Evolutionary conservation across 176 grass and related monocot species (phyloP).

Genomic region (Triticum urartu): DNA sequence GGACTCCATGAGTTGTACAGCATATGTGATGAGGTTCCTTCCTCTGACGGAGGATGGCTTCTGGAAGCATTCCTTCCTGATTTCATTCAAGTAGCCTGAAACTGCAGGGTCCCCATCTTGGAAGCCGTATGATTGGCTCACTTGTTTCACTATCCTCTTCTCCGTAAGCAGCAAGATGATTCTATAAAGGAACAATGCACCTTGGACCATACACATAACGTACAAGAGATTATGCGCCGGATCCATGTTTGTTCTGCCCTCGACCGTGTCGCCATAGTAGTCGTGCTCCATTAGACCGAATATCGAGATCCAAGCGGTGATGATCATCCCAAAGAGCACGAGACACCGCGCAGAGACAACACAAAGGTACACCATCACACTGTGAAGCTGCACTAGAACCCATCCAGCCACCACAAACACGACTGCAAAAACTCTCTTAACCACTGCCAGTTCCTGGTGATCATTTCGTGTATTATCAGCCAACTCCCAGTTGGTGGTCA

Average conservation of each 20-base stretch:
- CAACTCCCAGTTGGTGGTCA: too few relatives aligned
- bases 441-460: too few relatives aligned
- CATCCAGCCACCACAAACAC: too few relatives aligned
- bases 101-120: background rate
- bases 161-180: accelerated
- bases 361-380: too few relatives aligned
- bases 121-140: background rate
- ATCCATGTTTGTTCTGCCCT: background rate
- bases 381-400: too few relatives aligned
- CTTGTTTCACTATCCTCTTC: background rate
- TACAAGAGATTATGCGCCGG: background rate
- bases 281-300: too few relatives aligned
- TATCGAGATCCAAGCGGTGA: too few relatives aligned
- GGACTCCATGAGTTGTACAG: background rate
- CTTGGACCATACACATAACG: background rate
- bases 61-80: background rate
- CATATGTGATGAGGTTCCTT: background rate
- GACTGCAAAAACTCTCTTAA: too few relatives aligned
- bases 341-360: too few relatives aligned
- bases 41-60: background rate
- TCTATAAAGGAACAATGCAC: background rate
- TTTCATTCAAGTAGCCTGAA: accelerated
- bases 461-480: too few relatives aligned
- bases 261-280: too few relatives aligned
- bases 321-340: too few relatives aligned